These are phyloP conservation scores for Sanghuangporus weigelae DNA, from an alignment of 1,284 basidiomycete genomes.

Conservation along the genomic window DNA sequence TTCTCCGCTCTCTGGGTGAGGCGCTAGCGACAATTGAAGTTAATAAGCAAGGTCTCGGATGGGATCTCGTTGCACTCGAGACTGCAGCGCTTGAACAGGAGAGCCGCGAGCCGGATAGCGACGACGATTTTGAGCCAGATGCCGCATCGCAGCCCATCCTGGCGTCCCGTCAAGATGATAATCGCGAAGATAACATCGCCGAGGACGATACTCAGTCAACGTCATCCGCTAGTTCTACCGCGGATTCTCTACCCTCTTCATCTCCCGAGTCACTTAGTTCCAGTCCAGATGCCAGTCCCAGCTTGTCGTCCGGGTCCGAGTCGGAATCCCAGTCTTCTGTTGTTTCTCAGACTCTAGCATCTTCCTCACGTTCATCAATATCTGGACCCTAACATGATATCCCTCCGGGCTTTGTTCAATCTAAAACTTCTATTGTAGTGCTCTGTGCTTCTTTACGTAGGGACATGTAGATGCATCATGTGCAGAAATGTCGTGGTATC, in stretches of 20 bases:
- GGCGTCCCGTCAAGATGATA: background rate
- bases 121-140: conserved; percentile 41
- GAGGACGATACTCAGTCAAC: background rate
- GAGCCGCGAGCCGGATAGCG: conserved; percentile 46
- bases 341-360: background rate
- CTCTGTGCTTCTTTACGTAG: too few relatives aligned
- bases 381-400: background rate
- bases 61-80: conserved; percentile 67
- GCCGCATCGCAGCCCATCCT: background rate
- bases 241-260: conserved; percentile 4
- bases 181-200: background rate
- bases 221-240: background rate
- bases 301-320: background rate
- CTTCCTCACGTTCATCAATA: background rate
- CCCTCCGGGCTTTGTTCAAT: background rate
- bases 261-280: background rate
- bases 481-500: too few relatives aligned
- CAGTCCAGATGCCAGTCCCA: background rate
- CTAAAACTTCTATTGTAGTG: background rate
- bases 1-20: conserved; percentile 41
- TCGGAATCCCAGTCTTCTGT: background rate
- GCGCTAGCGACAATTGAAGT: conserved; percentile 37
- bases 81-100: conserved; percentile 36
- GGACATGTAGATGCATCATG: too few relatives aligned
- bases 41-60: conserved; percentile 53